Conservation (phyloP, 2,329 filamentous ascomycete species). For the Aspergillus niger region DNA sequence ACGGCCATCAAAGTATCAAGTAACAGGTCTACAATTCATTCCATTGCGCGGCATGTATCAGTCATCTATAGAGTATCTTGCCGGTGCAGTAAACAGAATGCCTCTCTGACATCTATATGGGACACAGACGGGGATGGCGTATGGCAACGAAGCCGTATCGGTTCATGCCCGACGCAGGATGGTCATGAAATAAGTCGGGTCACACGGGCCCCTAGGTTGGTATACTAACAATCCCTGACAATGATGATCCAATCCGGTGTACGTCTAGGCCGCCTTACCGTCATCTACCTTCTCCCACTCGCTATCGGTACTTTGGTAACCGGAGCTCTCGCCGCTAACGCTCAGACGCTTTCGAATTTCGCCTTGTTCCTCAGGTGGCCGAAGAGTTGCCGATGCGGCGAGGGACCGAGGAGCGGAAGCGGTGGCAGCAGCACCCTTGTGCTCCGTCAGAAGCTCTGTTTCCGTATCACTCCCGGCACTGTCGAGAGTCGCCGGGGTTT, state of each 20-base stretch:
- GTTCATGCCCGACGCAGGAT: background rate
- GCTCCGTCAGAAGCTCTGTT: slow-evolving; percentile 36
- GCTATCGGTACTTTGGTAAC: slow-evolving; percentile 78
- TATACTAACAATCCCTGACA: background rate
- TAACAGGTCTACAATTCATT: background rate
- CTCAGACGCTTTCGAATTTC: slow-evolving; percentile 50
- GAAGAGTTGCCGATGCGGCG: slow-evolving; percentile 44
- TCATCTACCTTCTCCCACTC: slow-evolving; percentile 93
- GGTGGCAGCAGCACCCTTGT: slow-evolving; percentile 19
- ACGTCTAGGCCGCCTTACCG: slow-evolving; percentile 13
- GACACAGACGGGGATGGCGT: background rate
- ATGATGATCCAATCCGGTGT: background rate
- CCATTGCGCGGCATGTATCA: slow-evolving; percentile 1
- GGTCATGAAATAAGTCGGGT: background rate
- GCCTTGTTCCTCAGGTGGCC: slow-evolving; percentile 46
- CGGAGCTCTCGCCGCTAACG: slow-evolving; percentile 53
- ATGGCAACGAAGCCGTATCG: background rate
- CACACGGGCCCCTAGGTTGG: background rate
- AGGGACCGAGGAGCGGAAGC: slow-evolving; percentile 20
- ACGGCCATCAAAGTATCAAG: too few species aligned
- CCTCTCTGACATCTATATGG: slow-evolving; percentile 3
- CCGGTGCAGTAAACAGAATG: slow-evolving; percentile 9
- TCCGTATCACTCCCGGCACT: slow-evolving; percentile 49
- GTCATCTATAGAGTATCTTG: slow-evolving; percentile 20
- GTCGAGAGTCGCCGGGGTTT: slow-evolving; percentile 37